Conservation (phyloP, 1,139 yeast species). For the Blastobotrys aristatus region DNA sequence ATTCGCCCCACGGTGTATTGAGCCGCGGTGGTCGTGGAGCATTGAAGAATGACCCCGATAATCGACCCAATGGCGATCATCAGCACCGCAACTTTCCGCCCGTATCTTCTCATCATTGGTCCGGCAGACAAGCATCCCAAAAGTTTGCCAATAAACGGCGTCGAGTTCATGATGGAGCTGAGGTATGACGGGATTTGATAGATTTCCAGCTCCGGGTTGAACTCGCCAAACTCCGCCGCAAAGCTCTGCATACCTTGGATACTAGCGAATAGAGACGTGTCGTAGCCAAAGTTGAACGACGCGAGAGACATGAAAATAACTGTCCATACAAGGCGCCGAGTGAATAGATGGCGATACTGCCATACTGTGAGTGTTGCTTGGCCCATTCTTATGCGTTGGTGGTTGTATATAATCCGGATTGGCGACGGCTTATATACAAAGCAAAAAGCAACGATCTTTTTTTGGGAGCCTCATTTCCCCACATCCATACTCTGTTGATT, state of each 20-base stretch:
- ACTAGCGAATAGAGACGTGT: conserved; percentile 12
- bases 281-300: conserved; percentile 16
- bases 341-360: conserved; percentile 1
- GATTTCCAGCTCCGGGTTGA: neutral
- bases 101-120: conserved; percentile 6
- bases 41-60: neutral
- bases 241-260: conserved; percentile 15
- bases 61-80: neutral
- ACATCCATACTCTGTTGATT: too few relatives aligned
- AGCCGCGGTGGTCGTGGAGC: neutral
- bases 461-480: too few relatives aligned
- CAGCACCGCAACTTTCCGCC: neutral
- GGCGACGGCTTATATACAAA: neutral
- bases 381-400: neutral
- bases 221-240: conserved; percentile 14
- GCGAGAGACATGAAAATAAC: conserved; percentile 13
- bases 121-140: conserved; percentile 10
- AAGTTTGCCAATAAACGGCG: conserved; percentile 14
- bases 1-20: conserved; percentile 2
- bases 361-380: neutral
- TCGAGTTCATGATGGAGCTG: conserved; percentile 14
- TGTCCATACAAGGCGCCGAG: conserved; percentile 6
- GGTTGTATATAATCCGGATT: neutral
- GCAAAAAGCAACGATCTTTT: neutral
- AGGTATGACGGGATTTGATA: conserved; percentile 13